Conservation (phyloP, 805 yeast genomes). For the Wickerhamomyces subpelliculosus region DNA sequence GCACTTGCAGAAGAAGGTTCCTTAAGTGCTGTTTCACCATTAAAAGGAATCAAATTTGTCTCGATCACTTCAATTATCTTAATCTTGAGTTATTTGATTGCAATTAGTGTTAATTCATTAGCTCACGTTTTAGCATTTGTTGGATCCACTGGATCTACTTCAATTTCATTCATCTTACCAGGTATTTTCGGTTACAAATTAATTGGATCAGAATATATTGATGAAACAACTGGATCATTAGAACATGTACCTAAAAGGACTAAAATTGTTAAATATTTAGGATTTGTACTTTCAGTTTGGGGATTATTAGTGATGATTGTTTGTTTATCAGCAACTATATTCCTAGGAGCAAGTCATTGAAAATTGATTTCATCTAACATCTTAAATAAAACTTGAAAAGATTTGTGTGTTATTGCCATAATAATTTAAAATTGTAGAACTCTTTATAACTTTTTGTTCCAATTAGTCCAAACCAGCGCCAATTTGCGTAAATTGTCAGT, state of each 20-base stretch:
- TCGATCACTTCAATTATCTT: conserved; percentile 47
- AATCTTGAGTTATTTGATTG: conserved; percentile 50
- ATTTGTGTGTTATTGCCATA: too few relatives aligned
- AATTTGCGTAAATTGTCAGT: too few relatives aligned
- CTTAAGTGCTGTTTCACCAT: conserved; percentile 16
- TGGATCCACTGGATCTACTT: conserved; percentile 90
- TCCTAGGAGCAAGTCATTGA: conserved; percentile 21
- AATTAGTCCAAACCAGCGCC: too few relatives aligned
- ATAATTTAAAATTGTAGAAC: too few relatives aligned
- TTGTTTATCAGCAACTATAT: conserved; percentile 34
- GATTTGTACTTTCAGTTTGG: conserved; percentile 38
- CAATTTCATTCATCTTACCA: conserved; percentile 85
- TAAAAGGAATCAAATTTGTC: conserved; percentile 34
- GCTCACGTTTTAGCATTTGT: conserved; percentile 81
- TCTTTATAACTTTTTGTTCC: too few relatives aligned
- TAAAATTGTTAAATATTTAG: conserved; percentile 25
- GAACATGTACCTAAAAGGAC: conserved; percentile 22
- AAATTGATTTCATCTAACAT: neutral
- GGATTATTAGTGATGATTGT: conserved; percentile 46
- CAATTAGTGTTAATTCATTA: conserved; percentile 62
- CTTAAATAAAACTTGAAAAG: too few relatives aligned
- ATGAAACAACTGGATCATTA: conserved; percentile 21
- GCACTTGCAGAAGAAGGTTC: conserved; percentile 26
- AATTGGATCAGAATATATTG: conserved; percentile 41
- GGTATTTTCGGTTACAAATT: conserved; percentile 79